Percentiles rank a stretch among this genome's conserved stretches.
Conservation (phyloP, 768 basidiomycete species). For the Leccinum ochraceum region DNA sequence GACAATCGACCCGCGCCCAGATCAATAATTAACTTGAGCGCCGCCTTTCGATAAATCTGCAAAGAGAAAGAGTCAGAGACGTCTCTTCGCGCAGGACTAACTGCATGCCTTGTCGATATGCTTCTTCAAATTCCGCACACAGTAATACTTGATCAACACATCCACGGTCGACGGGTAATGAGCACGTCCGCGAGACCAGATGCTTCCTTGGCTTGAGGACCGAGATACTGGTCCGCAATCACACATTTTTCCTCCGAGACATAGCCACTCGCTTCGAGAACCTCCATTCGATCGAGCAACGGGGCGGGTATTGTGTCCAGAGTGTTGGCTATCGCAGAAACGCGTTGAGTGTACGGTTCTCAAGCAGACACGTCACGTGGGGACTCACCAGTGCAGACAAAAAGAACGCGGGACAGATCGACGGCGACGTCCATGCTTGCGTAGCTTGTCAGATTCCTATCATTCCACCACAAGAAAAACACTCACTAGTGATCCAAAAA, state of each 20-base stretch:
- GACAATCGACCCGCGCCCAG: slow-evolving; percentile 56
- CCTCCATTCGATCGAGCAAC: slow-evolving; percentile 94
- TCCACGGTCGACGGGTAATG: slow-evolving; percentile 77
- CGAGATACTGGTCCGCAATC: slow-evolving; percentile 86
- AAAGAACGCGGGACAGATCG: slow-evolving; percentile 93
- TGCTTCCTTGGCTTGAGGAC: slow-evolving; percentile 90
- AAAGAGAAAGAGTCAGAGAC: slow-evolving; percentile 1
- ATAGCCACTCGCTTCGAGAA: slow-evolving; percentile 92
- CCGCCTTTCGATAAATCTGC: slow-evolving; percentile 96
- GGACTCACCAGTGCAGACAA: slow-evolving; percentile 82
- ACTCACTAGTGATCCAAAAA: slow-evolving; percentile 95
- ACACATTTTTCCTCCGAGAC: slow-evolving; percentile 91
- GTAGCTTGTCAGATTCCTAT: slow-evolving; percentile 5
- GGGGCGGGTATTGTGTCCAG: slow-evolving; percentile 94
- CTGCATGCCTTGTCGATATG: slow-evolving; percentile 88
- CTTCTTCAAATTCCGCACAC: slow-evolving; percentile 96
- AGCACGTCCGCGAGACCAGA: slow-evolving; percentile 87
- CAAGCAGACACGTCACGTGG: background rate
- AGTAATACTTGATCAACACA: slow-evolving; percentile 93
- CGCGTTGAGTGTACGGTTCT: slow-evolving; percentile 9
- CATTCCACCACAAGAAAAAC: background rate
- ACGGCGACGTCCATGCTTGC: slow-evolving; percentile 93
- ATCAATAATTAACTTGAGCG: slow-evolving; percentile 86
- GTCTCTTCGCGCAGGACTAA: background rate
- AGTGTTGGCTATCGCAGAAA: slow-evolving; percentile 65